Evolutionary conservation across 148 eudicot species (phyloP).

Genomic region (Agrostemma githago): DNA sequence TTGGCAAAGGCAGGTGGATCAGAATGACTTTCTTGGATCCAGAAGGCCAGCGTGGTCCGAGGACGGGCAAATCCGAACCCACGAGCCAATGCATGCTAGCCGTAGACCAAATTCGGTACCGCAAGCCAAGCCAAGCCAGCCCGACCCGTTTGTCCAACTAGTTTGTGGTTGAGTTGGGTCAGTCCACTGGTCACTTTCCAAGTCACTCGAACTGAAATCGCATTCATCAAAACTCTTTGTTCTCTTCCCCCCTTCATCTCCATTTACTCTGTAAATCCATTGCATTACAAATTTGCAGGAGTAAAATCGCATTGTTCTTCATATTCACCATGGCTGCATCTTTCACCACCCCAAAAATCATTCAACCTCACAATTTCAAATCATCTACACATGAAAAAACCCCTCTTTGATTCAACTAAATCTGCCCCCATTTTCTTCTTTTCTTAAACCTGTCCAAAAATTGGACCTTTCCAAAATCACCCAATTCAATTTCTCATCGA

Average conservation of each 20-base stretch:
- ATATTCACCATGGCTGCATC: conserved; percentile 28
- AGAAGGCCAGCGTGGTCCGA: too few relatives aligned
- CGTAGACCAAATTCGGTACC: too few relatives aligned
- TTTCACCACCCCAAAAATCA: conserved; percentile 39
- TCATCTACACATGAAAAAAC: conserved; percentile 31
- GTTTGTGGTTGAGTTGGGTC: not conserved
- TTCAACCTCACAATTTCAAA: conserved; percentile 46
- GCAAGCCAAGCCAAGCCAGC: too few relatives aligned
- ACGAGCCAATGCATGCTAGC: too few relatives aligned
- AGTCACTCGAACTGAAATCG: not conserved
- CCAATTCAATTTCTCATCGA: conserved; percentile 15
- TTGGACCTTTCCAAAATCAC: conserved; percentile 23
- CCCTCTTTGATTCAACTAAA: conserved; percentile 30
- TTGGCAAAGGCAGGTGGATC: too few relatives aligned
- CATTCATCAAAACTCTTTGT: not conserved
- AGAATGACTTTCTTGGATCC: too few relatives aligned
- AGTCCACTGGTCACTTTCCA: not conserved
- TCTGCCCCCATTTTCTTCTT: conserved; percentile 21
- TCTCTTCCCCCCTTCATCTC: not conserved
- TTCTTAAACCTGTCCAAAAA: conserved; percentile 40
- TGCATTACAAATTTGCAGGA: not conserved
- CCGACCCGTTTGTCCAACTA: too few relatives aligned
- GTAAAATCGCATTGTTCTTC: not conserved
- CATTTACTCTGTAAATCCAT: not conserved
- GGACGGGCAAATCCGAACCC: too few relatives aligned